phyloP scores from a whole-genome alignment of 129 eudicot species.

The Sambucus nigra region DNA sequence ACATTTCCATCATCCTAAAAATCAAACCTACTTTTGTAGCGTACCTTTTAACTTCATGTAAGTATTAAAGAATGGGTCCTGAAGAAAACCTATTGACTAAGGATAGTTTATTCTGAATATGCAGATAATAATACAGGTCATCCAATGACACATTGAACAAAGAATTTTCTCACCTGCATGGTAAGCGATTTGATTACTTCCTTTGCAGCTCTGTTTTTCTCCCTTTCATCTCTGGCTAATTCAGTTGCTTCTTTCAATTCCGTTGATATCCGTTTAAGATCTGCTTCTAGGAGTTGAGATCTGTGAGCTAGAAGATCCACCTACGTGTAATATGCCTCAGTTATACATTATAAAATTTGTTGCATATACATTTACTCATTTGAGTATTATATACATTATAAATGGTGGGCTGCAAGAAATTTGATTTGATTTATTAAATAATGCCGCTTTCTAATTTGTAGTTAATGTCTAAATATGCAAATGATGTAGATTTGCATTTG shows the following conservation, averaged over 20 bases:
- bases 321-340: constrained; percentile 17
- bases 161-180: constrained; percentile 33
- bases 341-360: constrained; percentile 5
- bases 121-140: neutral
- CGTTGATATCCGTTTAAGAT: constrained; percentile 42
- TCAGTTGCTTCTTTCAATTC: constrained; percentile 41
- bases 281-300: constrained; percentile 42
- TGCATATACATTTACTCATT: neutral
- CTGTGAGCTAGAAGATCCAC: constrained; percentile 45
- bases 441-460: neutral
- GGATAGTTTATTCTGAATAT: neutral
- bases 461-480: neutral
- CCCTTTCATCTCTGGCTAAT: constrained; percentile 33
- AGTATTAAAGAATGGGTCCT: neutral
- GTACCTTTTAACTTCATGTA: too few species aligned
- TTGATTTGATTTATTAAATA: constrained; percentile 6
- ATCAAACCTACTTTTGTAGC: too few species aligned
- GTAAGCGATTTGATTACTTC: constrained; percentile 51
- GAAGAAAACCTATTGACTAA: neutral
- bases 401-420: neutral
- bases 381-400: neutral
- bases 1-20: too few species aligned
- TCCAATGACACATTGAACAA: neutral
- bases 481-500: neutral
- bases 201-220: constrained; percentile 50